Conservation (phyloP, 1,284 basidiomycete genomes). For the Xerocomus minutiporus region DNA sequence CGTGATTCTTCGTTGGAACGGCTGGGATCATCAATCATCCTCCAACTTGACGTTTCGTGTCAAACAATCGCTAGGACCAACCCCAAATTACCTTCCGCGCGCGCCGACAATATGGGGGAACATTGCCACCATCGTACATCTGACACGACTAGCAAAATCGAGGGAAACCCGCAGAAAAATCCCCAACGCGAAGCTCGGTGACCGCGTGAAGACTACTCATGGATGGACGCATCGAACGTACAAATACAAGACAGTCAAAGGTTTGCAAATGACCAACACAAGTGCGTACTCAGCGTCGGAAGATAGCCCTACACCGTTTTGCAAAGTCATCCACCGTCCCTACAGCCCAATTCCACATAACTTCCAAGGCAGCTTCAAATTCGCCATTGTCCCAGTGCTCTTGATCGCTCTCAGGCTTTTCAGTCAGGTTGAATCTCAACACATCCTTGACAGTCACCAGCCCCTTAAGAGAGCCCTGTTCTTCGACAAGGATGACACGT, state of each 20-base stretch:
- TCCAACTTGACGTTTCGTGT: background rate
- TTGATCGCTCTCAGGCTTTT: conserved; percentile 52
- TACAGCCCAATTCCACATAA: conserved; percentile 52
- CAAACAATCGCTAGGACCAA: background rate
- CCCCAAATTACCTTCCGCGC: background rate
- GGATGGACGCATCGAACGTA: background rate
- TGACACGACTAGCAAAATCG: background rate
- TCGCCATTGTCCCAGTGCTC: conserved; percentile 57
- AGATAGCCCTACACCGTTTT: conserved; percentile 23
- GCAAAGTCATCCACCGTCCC: conserved; percentile 12
- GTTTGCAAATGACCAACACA: background rate
- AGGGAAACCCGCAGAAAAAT: too few species aligned
- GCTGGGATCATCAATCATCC: background rate
- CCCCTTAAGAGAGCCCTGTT: conserved; percentile 77
- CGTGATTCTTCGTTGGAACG: background rate
- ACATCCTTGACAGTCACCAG: conserved; percentile 97
- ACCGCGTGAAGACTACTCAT: background rate
- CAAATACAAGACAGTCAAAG: background rate
- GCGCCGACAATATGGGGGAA: background rate
- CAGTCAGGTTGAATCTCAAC: conserved; percentile 69
- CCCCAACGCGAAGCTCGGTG: background rate
- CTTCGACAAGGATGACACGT: conserved; percentile 88
- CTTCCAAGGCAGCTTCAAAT: conserved; percentile 58
- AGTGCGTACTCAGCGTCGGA: conserved; percentile 15
- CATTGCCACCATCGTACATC: background rate